Evolutionary conservation across 2,329 filamentous ascomycete genomes (phyloP).

Genomic region (Cladosporium sp.): DNA sequence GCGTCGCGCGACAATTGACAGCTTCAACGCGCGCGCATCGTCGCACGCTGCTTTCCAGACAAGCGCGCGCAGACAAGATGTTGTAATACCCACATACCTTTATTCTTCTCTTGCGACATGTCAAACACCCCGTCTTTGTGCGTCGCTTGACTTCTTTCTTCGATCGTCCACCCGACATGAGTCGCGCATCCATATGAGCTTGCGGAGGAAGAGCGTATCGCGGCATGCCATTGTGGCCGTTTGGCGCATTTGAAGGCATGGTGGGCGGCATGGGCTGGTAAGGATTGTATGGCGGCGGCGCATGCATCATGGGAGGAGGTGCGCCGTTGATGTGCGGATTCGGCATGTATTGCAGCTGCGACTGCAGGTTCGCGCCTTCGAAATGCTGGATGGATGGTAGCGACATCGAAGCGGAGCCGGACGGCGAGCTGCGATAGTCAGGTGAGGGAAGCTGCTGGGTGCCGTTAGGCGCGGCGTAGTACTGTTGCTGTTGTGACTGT

Average conservation of each 20-base stretch:
- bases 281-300: conserved; percentile 22
- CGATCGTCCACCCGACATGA: conserved; percentile 58
- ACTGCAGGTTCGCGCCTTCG: conserved; percentile 20
- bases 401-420: conserved; percentile 13
- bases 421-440: conserved; percentile 12
- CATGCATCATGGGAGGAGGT: conserved; percentile 20
- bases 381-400: conserved; percentile 26
- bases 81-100: conserved; percentile 53
- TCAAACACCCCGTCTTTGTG: conserved; percentile 55
- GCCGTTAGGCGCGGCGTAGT: conserved; percentile 6
- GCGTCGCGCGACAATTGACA: conserved; percentile 11
- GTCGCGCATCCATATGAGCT: conserved; percentile 40
- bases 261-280: conserved; percentile 23
- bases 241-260: conserved; percentile 22
- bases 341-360: conserved; percentile 22
- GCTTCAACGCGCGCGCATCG: too few relatives aligned
- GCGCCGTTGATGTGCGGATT: conserved; percentile 19
- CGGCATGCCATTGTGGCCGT: conserved; percentile 34
- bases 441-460: conserved; percentile 7
- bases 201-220: conserved; percentile 55
- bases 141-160: conserved; percentile 72
- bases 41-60: too few relatives aligned
- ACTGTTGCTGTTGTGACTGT: conserved; percentile 4
- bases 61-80: too few relatives aligned
- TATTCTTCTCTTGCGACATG: conserved; percentile 59